Evolutionary conservation across 208 protist species (phyloP), one percentile per base, ranked within the genome.

Genomic region (Crithidia fasciculata): DNA sequence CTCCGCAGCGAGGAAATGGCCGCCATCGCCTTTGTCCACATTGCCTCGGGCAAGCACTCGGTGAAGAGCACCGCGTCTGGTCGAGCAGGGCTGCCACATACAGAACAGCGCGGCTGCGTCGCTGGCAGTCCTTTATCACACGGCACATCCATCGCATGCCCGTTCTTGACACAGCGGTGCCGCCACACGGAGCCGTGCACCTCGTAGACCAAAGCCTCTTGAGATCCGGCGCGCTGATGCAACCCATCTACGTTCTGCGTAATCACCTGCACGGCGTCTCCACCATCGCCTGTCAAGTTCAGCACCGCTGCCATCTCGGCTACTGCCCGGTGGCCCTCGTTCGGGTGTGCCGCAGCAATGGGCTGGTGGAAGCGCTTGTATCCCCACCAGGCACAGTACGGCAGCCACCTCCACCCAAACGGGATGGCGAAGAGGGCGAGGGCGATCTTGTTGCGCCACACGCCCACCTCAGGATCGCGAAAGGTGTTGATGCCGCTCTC

Each of bases 211-310:
- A 19, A 53, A 6, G 49, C 62, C 0, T 52, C 7, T 2, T 65
- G 66, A 7, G 18, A 71, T 13, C 81, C 81, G 2, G 81, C 81
- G 37, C 64, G 73, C 54, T 86, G 84, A 63, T 89, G 84, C 28
- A 89, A 71, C 43, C 70, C 74, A 62, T 89, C 84, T 13, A 89
- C 84, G 69, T 89, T 89, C 68, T 89, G 84, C 57, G 84, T 89
- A 36, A 81, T 72, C 5, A 89, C 64, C 28, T 69, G 57, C n/a
- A 81, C 76, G 37, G 78, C 62, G 39, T 62, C 57, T 15, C 1
- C 57, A 41, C 45, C 57, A 8, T 16, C 57, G 40, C 45, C 3
- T 28, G 50, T n/a, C 15, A 62, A 13, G 9, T 45, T 4, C 4
- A 62, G 16, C 10, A 4, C 57, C 0, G 41, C 28, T 12, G 13